A percentile compares a stretch with the other conserved stretches of the same genome.
Conservation (phyloP, 116 monocot species). For the Iris pallida region DNA sequence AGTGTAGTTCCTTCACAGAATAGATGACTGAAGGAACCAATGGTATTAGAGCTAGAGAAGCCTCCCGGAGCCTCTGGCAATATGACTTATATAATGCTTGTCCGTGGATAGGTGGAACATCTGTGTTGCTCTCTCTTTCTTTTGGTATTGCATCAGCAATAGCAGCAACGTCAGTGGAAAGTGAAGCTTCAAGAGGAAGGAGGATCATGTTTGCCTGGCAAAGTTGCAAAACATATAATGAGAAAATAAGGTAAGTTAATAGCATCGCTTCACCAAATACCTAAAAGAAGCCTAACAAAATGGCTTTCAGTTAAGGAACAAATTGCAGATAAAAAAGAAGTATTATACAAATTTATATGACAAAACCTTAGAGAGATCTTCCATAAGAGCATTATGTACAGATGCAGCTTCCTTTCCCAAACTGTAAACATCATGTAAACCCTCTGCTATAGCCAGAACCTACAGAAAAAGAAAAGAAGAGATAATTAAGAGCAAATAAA, state of each 20-base stretch:
- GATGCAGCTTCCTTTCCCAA: slow-evolving; percentile 81
- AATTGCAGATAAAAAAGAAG: background rate
- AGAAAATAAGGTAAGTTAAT: background rate
- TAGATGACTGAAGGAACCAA: slow-evolving; percentile 56
- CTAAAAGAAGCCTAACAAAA: background rate
- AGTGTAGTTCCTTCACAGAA: slow-evolving; percentile 54
- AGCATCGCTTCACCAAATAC: background rate
- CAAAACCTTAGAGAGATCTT: slow-evolving; percentile 71
- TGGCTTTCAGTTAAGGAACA: background rate
- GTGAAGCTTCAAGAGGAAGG: slow-evolving; percentile 76
- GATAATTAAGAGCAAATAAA: slow-evolving; percentile 5
- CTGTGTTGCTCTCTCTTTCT: slow-evolving; percentile 41
- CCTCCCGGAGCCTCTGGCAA: slow-evolving; percentile 51
- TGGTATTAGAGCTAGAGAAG: slow-evolving; percentile 49
- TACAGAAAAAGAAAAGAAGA: slow-evolving; percentile 22
- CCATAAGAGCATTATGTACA: slow-evolving; percentile 47
- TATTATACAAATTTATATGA: slow-evolving; percentile 1
- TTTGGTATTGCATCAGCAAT: slow-evolving; percentile 45
- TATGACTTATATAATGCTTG: slow-evolving; percentile 78
- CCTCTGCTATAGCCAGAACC: slow-evolving; percentile 86
- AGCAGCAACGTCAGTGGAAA: slow-evolving; percentile 53
- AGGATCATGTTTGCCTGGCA: slow-evolving; percentile 61
- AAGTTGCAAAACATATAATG: background rate
- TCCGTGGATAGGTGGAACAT: slow-evolving; percentile 55
- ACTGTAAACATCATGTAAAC: slow-evolving; percentile 70